Conservation (phyloP, 2,329 filamentous ascomycete species). For the Colletotrichum agaves region DNA sequence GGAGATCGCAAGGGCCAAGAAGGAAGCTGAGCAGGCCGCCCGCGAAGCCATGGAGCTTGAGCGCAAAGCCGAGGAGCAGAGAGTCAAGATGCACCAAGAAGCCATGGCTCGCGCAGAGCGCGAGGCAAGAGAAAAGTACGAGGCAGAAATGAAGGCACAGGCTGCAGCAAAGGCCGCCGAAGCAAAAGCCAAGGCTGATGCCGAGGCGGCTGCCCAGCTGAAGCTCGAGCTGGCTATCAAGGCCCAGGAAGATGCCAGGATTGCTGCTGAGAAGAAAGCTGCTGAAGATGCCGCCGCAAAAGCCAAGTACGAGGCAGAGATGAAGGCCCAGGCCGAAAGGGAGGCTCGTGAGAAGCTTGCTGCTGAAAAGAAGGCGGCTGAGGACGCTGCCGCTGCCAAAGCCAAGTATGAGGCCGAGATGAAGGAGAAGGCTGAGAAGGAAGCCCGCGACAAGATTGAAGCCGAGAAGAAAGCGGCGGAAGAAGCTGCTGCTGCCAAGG, state of each 20-base stretch:
- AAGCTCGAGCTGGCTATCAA: slow-evolving; percentile 46
- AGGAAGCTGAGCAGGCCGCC: slow-evolving; percentile 57
- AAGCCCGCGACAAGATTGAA: slow-evolving; percentile 42
- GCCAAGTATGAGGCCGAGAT: slow-evolving; percentile 41
- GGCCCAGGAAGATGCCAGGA: slow-evolving; percentile 51
- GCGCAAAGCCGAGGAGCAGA: slow-evolving; percentile 58
- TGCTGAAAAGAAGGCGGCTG: slow-evolving; percentile 45
- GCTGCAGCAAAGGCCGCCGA: slow-evolving; percentile 54
- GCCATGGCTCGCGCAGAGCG: slow-evolving; percentile 45
- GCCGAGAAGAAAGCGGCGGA: slow-evolving; percentile 46
- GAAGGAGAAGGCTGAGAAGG: slow-evolving; percentile 51
- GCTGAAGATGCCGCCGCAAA: slow-evolving; percentile 48
- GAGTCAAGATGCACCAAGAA: slow-evolving; percentile 49
- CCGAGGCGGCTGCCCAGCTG: slow-evolving; percentile 51
- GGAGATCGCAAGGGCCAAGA: slow-evolving; percentile 59
- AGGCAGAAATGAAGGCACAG: slow-evolving; percentile 55
- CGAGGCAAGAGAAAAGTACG: slow-evolving; percentile 51
- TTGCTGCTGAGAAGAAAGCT: slow-evolving; percentile 53
- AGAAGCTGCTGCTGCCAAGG: slow-evolving; percentile 42
- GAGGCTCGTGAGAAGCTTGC: slow-evolving; percentile 43
- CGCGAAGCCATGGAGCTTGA: slow-evolving; percentile 57
- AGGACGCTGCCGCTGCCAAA: slow-evolving; percentile 42
- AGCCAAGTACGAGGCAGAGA: slow-evolving; percentile 44
- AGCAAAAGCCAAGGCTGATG: slow-evolving; percentile 53
- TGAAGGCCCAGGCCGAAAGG: slow-evolving; percentile 51